phyloP scores from a whole-genome alignment of 768 basidiomycete genomes.

The Lyophyllum semitale region DNA sequence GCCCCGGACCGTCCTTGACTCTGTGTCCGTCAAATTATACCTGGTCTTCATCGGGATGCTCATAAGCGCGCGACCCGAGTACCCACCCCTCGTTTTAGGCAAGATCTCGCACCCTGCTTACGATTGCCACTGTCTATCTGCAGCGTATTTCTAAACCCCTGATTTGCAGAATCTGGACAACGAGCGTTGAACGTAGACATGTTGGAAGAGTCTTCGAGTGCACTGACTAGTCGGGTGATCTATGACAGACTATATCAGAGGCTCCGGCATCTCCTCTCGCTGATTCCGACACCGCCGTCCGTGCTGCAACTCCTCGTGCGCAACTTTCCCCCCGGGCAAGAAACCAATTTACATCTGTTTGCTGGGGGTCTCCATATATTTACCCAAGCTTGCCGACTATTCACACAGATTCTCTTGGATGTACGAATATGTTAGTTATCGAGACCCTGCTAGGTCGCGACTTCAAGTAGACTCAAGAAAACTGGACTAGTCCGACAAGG shows the following conservation, averaged over 20 bases:
- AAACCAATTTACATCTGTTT: conserved; percentile 90
- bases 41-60: conserved; percentile 89
- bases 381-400: conserved; percentile 88
- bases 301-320: conserved; percentile 81
- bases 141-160: conserved; percentile 4
- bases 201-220: conserved; percentile 64
- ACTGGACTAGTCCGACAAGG: conserved; percentile 68
- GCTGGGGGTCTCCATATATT: conserved; percentile 81
- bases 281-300: conserved; percentile 90
- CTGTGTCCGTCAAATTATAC: conserved; percentile 83
- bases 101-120: conserved; percentile 85
- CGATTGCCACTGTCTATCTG: background rate
- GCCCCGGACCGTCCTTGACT: conserved; percentile 93
- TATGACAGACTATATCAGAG: conserved; percentile 88
- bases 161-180: conserved; percentile 64
- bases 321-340: conserved; percentile 89
- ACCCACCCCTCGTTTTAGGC: conserved; percentile 79
- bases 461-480: conserved; percentile 96
- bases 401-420: conserved; percentile 65
- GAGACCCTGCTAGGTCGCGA: conserved; percentile 72
- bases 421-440: background rate
- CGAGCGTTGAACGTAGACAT: conserved; percentile 58
- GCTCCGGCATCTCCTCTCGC: conserved; percentile 78
- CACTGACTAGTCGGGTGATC: conserved; percentile 78
- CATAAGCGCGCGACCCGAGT: conserved; percentile 89